A percentile compares a stretch with the other conserved stretches of the same genome.
phyloP scores from a whole-genome alignment of 2,329 filamentous ascomycete genomes.

The Botrytis hyacinthi region DNA sequence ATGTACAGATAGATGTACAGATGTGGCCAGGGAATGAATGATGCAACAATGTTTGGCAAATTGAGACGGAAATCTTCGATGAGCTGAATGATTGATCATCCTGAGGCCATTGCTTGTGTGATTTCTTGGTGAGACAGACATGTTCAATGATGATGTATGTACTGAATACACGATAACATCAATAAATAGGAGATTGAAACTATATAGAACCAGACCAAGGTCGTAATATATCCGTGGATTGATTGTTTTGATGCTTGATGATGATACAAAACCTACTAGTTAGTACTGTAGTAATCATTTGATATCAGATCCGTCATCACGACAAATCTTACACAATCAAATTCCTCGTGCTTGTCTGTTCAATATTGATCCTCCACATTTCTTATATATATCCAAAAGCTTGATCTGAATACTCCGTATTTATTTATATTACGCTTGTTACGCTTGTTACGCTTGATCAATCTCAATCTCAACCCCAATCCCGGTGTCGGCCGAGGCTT shows the following conservation, averaged over 20 bases:
- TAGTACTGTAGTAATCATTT: neutral
- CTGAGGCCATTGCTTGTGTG: neutral
- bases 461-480: neutral
- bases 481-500: slow-evolving; percentile 7
- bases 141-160: neutral
- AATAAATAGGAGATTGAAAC: neutral
- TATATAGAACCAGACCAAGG: neutral
- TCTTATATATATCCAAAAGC: neutral
- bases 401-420: neutral
- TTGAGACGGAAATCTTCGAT: neutral
- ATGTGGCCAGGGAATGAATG: neutral
- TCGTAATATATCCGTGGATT: neutral
- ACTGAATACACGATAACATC: neutral
- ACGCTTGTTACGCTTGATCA: neutral
- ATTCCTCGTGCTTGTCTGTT: neutral
- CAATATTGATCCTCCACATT: neutral
- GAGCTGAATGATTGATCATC: neutral
- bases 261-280: neutral
- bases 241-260: neutral
- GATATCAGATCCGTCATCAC: neutral
- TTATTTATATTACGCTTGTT: neutral
- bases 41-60: neutral
- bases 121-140: neutral
- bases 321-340: neutral
- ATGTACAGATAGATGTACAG: neutral